These are phyloP conservation scores for Rubus parviflorus DNA, from an alignment of 306 rosid species.

Conservation along the genomic window DNA sequence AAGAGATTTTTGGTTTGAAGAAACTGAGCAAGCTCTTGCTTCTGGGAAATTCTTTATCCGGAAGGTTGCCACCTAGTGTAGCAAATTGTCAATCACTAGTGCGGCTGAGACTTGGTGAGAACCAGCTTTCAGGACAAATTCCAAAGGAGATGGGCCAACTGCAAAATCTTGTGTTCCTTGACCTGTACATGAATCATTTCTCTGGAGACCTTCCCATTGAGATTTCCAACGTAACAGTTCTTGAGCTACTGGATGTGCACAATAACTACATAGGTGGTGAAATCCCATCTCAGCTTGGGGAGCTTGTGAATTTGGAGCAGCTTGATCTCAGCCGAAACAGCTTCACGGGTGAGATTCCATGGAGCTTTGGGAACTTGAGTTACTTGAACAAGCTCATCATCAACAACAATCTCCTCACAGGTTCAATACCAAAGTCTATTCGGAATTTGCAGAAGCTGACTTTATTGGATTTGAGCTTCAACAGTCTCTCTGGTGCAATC, in stretches of 20 bases:
- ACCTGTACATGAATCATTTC: constrained; percentile 87
- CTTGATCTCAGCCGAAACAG: constrained; percentile 89
- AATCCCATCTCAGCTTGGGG: constrained; percentile 71
- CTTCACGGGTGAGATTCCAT: constrained; percentile 75
- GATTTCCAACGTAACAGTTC: constrained; percentile 82
- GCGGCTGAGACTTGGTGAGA: constrained; percentile 89
- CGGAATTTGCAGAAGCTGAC: constrained; percentile 74
- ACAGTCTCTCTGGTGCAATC: constrained; percentile 70
- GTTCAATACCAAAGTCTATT: constrained; percentile 74
- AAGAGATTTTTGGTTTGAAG: constrained; percentile 85
- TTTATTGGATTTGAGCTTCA: constrained; percentile 83
- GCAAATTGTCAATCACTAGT: constrained; percentile 78
- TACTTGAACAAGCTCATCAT: constrained; percentile 89
- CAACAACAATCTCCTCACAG: constrained; percentile 71
- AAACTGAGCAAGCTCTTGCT: constrained; percentile 93
- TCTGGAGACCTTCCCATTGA: constrained; percentile 76
- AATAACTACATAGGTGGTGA: constrained; percentile 72
- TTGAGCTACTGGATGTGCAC: constrained; percentile 86
- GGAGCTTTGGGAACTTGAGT: constrained; percentile 85
- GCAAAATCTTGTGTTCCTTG: constrained; percentile 90
- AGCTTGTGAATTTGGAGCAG: constrained; percentile 87
- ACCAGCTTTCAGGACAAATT: constrained; percentile 84
- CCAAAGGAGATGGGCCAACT: constrained; percentile 82
- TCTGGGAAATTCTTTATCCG: constrained; percentile 84
- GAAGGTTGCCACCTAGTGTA: constrained; percentile 62